Base-by-base conservation (phyloP, 1,139 yeast species). In the Suhomyces atakaporum region DNA sequence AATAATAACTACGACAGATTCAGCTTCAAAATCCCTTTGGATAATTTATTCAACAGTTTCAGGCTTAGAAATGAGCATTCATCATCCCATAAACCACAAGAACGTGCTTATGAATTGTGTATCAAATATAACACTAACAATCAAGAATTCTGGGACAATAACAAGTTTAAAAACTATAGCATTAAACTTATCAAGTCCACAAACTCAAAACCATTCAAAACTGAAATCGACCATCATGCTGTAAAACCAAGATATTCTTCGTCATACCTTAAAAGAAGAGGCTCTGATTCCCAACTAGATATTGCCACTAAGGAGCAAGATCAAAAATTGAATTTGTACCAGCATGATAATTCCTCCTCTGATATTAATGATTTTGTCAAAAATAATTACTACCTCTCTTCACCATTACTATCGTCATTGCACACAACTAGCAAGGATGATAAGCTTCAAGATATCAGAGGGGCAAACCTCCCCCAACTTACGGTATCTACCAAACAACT, bases 71-170 rank as follows among this genome's bases (percentile, higher is more conserved):
- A 20, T 15, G 25, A 27, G 6, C 33, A 37, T n/a, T 18, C 22
- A 9, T n/a, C 9, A 4, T 19, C 15, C 20, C 33, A 27, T 24
- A 27, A 26, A 32, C 26, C 32, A 28, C 59, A 52, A 33, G 61
- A 53, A 35, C 57, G 57, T 29, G 44, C 43, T 14, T 65, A 62
- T 43, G 57, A 65, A 34, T 66, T 85, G 49, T 86, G 95, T 52
- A 72, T 86, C 26, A 73, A 78, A 38, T 87, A 79, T 54, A 56
- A 53, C 30, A 58, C 77, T 18, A 63, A 65, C 20, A 69, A 69
- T 16, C 55, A 59, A 20, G 90, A 82, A 48, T 77, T 54, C 53
- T 88, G 96, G 95, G 96, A 87, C 59, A 87, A 85, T 62, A 87
- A 88, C 58, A 46, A 61, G 25, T 56, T 54, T 31, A 58, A 62